Evolutionary conservation across 148 eudicot genomes (phyloP).

Genomic region (Spergularia marina): DNA sequence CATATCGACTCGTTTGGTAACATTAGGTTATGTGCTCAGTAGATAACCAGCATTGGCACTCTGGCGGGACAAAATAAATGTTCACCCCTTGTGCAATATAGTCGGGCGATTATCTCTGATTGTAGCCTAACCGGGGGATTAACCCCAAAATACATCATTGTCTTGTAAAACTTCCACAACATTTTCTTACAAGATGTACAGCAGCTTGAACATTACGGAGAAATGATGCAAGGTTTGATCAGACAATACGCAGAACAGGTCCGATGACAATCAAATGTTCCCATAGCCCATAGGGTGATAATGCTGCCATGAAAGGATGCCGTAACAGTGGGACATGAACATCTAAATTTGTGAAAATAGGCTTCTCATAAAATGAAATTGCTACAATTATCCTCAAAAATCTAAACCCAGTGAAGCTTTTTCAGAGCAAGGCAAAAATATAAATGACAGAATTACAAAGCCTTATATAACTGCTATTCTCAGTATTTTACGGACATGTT

Average conservation of each 20-base stretch:
- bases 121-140: too few species aligned
- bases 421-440: constrained; percentile 6
- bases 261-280: background rate
- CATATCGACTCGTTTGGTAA: too few species aligned
- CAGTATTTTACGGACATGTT: constrained; percentile 21
- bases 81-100: too few species aligned
- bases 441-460: constrained; percentile 15
- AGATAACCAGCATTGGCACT: too few species aligned
- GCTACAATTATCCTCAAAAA: constrained; percentile 12
- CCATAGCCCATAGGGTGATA: too few species aligned
- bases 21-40: too few species aligned
- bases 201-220: background rate
- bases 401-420: background rate
- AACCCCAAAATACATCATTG: too few species aligned
- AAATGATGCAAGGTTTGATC: background rate
- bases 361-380: constrained; percentile 1
- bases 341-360: background rate
- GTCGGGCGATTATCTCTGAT: too few species aligned
- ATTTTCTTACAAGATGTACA: too few species aligned
- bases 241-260: too few species aligned
- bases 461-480: background rate
- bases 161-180: too few species aligned
- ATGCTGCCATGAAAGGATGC: background rate
- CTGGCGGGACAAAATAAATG: too few species aligned
- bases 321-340: background rate